Base-by-base conservation (phyloP, 2,329 filamentous ascomycete species). In the Coniochaeta ligniaria region DNA sequence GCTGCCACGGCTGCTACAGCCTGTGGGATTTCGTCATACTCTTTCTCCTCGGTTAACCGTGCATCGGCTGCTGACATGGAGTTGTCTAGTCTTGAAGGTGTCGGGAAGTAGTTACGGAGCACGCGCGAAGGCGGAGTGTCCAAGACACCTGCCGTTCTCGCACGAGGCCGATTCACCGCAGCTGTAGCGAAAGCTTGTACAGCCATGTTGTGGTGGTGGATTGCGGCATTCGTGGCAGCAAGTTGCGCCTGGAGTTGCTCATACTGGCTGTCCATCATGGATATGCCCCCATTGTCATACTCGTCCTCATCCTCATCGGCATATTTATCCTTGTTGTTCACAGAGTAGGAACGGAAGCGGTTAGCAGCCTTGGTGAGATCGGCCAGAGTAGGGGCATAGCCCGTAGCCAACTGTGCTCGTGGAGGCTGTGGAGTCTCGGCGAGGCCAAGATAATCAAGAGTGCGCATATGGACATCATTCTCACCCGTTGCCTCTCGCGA, bases 271-370 rank as follows among this genome's bases (percentile, higher is more conserved):
- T 86, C 83, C 52, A 84, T 77, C 26, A 83, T 75, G 22, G 75
- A 75, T 59, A 84, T 71, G 61, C 76, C 71, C 24, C 81, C 81
- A 22, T 72, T 69, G 41, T 83, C 87, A 62, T 90, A 91, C 17
- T 91, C 88, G 62, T 92, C 89, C 28, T 92, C 89, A 31, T 57
- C 54, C 55, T 92, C 89, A 68, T 96, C 92, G 2, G 90, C 93
- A 69, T 98, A 98, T 73, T 95, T 96, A 73, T 98, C 94, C 75
- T 96, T 97, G 60, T 96, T 96, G 74, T 99, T 99, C 65, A 99
- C 95, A 0, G 95, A 99, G 74, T 97, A 98, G 1, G 95, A 99
- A 55, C 95, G 87, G 80, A 98, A 96, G 59, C 95, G 87, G 73
- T 90, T 98, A 52, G 88, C 83, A 67, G 90, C 90, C 71, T 85